Evolutionary conservation across 495 filamentous ascomycete species (phyloP), one percentile per base, ranked within the genome.

Genomic region (Penicillium robsamsonii): DNA sequence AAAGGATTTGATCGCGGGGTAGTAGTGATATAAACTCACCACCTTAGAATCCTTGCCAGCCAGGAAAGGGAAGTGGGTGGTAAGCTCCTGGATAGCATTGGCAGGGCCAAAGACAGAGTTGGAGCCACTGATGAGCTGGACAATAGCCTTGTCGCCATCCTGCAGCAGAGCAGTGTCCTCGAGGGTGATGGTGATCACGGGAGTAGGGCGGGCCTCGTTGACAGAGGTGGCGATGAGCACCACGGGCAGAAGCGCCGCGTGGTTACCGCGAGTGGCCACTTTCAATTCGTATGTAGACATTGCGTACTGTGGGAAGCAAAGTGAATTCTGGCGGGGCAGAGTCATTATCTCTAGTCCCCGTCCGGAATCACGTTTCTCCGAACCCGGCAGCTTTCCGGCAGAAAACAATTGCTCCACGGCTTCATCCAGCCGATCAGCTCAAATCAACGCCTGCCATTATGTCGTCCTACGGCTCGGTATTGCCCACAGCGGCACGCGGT

Each of bases 231-330:
- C 79, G 57, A 80, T 71, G 43, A 83, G 67, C 11, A 81, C 63
- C 22, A 76, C 74, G 2, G 80, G 80, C 17, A 82, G 65, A 51
- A 79, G 57, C 2, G 66, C 70, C 30, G 79, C 72, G 59, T 87
- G 83, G 65, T 75, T 88, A 58, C 80, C 84, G 64, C 84, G 81
- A 11, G 70, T 83, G 64, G 85, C 85, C 70, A 87, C 73, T 57
- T 72, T 84, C 24, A 87, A 64, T 42, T 70, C 62, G 54, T 65
- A 70, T 50, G 70, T 58, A 47, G 70, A 62, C 74, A 76, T 76
- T 31, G 43, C 65, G 58, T 18, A 47, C 42, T 46, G 49, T 55
- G 44, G 46, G 25, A 45, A 48, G 46, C 22, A 42, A 37, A 42
- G 25, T 37, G 55, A 58, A 55, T 62, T 50, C 38, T 50, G 59